These are phyloP conservation scores for Ampelomyces quisqualis DNA, from an alignment of 2,329 filamentous ascomycete genomes.

Conservation along the genomic window DNA sequence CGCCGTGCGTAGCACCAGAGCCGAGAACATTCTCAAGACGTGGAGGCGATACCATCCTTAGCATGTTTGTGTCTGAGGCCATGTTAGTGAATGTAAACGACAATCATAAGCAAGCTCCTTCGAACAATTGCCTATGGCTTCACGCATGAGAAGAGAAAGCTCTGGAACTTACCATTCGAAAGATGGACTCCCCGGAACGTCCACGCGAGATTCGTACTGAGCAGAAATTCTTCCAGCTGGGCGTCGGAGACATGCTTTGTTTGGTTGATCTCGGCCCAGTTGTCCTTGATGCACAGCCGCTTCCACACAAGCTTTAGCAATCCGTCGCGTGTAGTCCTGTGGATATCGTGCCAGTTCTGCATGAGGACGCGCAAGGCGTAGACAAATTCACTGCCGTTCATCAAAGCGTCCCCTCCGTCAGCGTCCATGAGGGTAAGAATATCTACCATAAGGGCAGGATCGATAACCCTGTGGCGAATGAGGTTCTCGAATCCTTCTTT, in stretches of 20 bases:
- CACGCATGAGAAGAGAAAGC: no score
- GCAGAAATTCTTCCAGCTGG: constrained; percentile 63
- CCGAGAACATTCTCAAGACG: constrained; percentile 29
- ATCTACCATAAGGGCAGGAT: constrained; percentile 63
- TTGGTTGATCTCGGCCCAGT: constrained; percentile 80
- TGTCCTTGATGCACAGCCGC: constrained; percentile 76
- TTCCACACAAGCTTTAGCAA: constrained; percentile 76
- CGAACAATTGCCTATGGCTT: no score
- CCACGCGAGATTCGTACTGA: constrained; percentile 64
- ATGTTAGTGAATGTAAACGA: constrained; percentile 7
- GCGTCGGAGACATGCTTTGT: constrained; percentile 72
- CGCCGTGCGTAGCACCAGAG: constrained; percentile 58
- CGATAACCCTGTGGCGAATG: constrained; percentile 69
- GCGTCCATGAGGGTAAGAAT: constrained; percentile 75
- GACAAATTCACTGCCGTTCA: constrained; percentile 66
- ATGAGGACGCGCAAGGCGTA: constrained; percentile 64
- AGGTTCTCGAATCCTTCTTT: constrained; percentile 69
- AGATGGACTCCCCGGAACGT: constrained; percentile 66
- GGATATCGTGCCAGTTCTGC: constrained; percentile 56
- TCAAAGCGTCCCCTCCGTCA: constrained; percentile 43
- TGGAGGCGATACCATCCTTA: constrained; percentile 22
- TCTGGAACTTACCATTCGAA: constrained; percentile 55
- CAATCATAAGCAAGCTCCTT: neutral
- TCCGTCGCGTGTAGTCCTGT: constrained; percentile 49
- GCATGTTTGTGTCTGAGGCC: constrained; percentile 13